phyloP scores from a whole-genome alignment of 805 yeast genomes.

The Kockiozyma suomiensis region DNA sequence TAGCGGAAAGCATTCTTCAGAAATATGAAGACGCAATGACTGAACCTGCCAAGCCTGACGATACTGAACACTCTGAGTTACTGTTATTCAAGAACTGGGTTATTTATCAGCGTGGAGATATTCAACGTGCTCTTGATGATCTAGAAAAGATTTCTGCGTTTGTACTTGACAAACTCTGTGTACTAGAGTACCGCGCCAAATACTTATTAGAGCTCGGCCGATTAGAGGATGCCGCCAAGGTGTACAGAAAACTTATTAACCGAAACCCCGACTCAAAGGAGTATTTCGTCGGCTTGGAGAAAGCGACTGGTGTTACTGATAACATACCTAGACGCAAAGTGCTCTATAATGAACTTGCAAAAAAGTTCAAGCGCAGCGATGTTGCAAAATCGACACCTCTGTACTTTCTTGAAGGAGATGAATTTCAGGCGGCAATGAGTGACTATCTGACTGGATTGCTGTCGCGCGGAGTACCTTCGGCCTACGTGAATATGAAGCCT shows the following conservation, averaged over 20 bases:
- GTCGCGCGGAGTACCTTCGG: conserved; percentile 82
- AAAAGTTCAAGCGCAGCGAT: conserved; percentile 77
- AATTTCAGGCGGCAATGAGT: conserved; percentile 52
- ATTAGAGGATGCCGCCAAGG: conserved; percentile 63
- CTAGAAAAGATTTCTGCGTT: conserved; percentile 55
- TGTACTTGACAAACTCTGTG: conserved; percentile 60
- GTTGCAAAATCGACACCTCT: conserved; percentile 79
- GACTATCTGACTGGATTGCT: conserved; percentile 65
- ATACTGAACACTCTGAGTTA: conserved; percentile 79
- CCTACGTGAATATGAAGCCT: conserved; percentile 83
- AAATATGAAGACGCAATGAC: conserved; percentile 75
- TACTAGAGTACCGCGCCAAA: conserved; percentile 67
- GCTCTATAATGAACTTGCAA: conserved; percentile 65
- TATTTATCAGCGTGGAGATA: conserved; percentile 64
- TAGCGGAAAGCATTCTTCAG: conserved; percentile 70
- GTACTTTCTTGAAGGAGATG: conserved; percentile 59
- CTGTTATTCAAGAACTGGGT: conserved; percentile 70
- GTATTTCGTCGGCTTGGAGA: conserved; percentile 70
- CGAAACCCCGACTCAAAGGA: conserved; percentile 80
- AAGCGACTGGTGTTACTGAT: conserved; percentile 59
- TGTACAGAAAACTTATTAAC: conserved; percentile 69
- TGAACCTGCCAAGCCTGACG: conserved; percentile 52
- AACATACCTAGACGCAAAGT: conserved; percentile 50
- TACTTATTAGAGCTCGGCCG: conserved; percentile 61
- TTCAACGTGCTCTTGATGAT: conserved; percentile 62